Conservation (phyloP, 192 early-diverging fungal species). For the Coemansia sp. region DNA sequence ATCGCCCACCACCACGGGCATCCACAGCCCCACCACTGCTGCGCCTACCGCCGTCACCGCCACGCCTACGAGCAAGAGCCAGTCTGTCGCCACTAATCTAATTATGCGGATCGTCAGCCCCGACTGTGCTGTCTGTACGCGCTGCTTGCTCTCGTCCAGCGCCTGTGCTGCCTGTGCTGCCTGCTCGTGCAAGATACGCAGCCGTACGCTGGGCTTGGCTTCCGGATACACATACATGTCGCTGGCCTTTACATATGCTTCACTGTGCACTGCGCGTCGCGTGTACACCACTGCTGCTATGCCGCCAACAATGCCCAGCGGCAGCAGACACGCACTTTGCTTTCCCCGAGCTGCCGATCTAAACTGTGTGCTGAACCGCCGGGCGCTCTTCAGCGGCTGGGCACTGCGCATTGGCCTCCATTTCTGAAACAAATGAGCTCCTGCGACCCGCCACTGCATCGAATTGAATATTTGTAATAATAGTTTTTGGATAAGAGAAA, state of each 20-base stretch:
- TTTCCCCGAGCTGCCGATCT: too few species aligned
- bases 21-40: conserved; percentile 57
- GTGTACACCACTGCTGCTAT: conserved; percentile 15
- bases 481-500: too few species aligned
- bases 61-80: conserved; percentile 56
- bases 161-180: conserved; percentile 19
- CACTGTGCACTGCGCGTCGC: conserved; percentile 22
- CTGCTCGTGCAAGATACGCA: conserved; percentile 38
- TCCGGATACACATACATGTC: too few species aligned
- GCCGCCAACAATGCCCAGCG: conserved; percentile 28
- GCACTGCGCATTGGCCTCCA: background rate
- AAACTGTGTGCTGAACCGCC: background rate
- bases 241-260: conserved; percentile 5
- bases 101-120: conserved; percentile 22
- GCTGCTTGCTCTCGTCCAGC: conserved; percentile 5
- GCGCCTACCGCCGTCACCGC: conserved; percentile 60
- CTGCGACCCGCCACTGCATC: conserved; percentile 4
- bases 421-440: background rate
- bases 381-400: background rate
- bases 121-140: background rate
- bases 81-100: conserved; percentile 55
- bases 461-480: background rate
- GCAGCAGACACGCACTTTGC: conserved; percentile 5
- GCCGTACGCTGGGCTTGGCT: conserved; percentile 25
- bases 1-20: conserved; percentile 60